Percentiles rank a stretch among this genome's conserved stretches.
Conservation (phyloP, 2,329 filamentous ascomycete genomes). For the Phaeomoniella chlamydospora region DNA sequence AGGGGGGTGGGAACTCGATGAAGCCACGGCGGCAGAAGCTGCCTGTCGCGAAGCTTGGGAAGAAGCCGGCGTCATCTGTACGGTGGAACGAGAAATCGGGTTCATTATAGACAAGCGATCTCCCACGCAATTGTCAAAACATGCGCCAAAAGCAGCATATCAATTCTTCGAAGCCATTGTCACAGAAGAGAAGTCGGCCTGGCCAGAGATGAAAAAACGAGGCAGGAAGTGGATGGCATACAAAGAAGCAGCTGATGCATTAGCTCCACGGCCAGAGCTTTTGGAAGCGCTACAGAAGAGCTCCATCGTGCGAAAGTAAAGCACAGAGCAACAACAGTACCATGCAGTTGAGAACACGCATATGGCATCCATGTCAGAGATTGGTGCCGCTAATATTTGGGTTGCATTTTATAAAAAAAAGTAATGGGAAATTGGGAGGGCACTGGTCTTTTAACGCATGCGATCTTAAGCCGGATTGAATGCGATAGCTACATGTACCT, state of each 20-base stretch:
- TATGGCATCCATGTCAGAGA: no score
- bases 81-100: constrained; percentile 72
- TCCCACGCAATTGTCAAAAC: constrained; percentile 32
- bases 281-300: constrained; percentile 75
- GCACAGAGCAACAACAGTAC: no score
- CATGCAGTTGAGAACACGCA: no score
- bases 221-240: constrained; percentile 83
- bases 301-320: constrained; percentile 41
- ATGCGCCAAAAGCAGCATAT: constrained; percentile 50
- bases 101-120: constrained; percentile 69
- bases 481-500: no score
- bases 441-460: no score
- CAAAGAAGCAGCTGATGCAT: constrained; percentile 60
- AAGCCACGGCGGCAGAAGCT: constrained; percentile 73
- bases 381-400: no score
- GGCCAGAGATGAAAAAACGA: constrained; percentile 90
- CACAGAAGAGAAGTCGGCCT: constrained; percentile 66
- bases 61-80: constrained; percentile 83
- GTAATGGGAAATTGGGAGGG: no score
- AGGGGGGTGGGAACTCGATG: constrained; percentile 93
- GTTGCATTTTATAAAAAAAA: no score
- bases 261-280: constrained; percentile 71
- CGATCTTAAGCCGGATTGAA: no score
- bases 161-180: constrained; percentile 70
- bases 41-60: constrained; percentile 89